These are phyloP conservation scores for Phalaenopsis equestris DNA, from an alignment of 106 monocot species.

Conservation along the genomic window DNA sequence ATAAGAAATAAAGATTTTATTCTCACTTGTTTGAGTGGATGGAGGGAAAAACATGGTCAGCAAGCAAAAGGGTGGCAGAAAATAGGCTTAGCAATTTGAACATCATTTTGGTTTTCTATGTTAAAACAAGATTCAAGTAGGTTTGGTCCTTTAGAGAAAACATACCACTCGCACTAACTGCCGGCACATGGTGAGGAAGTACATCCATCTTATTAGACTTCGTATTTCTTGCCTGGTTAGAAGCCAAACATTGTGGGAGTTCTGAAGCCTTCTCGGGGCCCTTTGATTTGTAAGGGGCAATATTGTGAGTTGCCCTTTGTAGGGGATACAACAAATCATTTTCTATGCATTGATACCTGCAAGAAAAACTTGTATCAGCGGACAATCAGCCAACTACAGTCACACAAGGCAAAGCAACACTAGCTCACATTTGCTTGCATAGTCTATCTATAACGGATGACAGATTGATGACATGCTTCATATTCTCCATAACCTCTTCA, in stretches of 20 bases:
- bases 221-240: slow-evolving; percentile 22
- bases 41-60: too few species aligned
- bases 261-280: slow-evolving; percentile 74
- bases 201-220: slow-evolving; percentile 21
- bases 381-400: neutral
- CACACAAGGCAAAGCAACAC: neutral
- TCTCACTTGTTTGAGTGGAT: too few species aligned
- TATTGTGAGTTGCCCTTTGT: slow-evolving; percentile 52
- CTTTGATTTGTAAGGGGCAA: slow-evolving; percentile 90
- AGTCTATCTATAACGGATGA: slow-evolving; percentile 65
- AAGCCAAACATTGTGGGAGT: slow-evolving; percentile 39
- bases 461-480: slow-evolving; percentile 62
- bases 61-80: too few species aligned
- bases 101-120: neutral
- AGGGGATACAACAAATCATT: slow-evolving; percentile 82
- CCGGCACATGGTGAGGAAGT: slow-evolving; percentile 1
- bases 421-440: slow-evolving; percentile 73
- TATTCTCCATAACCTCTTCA: slow-evolving; percentile 48
- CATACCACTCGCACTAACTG: slow-evolving; percentile 23
- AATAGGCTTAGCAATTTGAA: too few species aligned
- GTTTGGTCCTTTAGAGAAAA: neutral
- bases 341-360: slow-evolving; percentile 85
- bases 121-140: neutral
- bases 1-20: too few species aligned
- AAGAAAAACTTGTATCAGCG: neutral